Evolutionary conservation across 345 rosid genomes (phyloP).

Genomic region (Moringa oleifera): DNA sequence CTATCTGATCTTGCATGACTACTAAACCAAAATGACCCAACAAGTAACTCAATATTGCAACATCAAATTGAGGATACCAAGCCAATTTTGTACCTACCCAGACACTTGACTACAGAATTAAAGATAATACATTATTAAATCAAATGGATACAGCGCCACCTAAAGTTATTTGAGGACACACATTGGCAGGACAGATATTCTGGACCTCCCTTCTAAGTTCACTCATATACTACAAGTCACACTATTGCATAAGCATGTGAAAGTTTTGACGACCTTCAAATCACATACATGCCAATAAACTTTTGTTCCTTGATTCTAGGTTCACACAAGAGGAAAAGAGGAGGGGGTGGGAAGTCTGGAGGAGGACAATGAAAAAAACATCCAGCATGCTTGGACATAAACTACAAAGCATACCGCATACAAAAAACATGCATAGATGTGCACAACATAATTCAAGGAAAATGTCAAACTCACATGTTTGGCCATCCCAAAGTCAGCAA

Average conservation of each 20-base stretch:
- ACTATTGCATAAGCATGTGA: no score
- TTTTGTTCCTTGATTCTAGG: neutral
- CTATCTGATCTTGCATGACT: neutral
- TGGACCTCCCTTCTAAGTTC: neutral
- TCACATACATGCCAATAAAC: neutral
- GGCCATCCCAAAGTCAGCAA: conserved; percentile 98
- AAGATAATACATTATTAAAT: neutral
- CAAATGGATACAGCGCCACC: neutral
- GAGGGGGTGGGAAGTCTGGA: neutral
- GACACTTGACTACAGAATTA: neutral
- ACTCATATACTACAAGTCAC: no score
- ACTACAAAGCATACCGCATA: neutral
- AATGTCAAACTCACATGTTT: conserved; percentile 69
- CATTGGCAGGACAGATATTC: no score
- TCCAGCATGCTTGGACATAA: neutral
- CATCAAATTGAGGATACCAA: neutral
- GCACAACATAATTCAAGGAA: neutral
- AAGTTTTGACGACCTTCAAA: no score
- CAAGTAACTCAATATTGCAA: neutral
- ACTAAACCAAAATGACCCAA: neutral
- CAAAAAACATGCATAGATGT: no score
- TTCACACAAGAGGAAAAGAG: neutral
- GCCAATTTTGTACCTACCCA: neutral
- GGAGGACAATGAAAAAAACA: neutral
- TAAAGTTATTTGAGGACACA: no score